Percentiles rank a stretch among this genome's conserved stretches.
phyloP scores from a whole-genome alignment of 495 filamentous ascomycete genomes.

The Sordaria brevicollis region DNA sequence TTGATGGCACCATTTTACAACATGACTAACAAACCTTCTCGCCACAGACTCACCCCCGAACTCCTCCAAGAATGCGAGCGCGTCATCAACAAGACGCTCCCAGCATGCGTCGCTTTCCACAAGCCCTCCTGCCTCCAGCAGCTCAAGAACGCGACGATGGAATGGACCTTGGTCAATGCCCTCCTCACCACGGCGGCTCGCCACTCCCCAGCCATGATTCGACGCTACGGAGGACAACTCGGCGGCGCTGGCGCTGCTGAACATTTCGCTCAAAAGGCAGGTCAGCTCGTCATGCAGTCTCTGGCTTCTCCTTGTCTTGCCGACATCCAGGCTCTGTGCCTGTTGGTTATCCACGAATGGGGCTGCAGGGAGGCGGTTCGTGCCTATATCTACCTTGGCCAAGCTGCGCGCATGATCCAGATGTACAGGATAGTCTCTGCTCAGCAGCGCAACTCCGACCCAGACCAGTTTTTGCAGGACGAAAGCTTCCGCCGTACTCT shows the following conservation, averaged over 20 bases:
- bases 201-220: constrained; percentile 37
- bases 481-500: constrained; percentile 41
- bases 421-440: constrained; percentile 41
- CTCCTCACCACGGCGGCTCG: constrained; percentile 38
- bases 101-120: constrained; percentile 43
- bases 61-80: constrained; percentile 39
- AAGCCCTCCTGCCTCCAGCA: constrained; percentile 42
- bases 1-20: not conserved
- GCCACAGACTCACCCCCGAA: constrained; percentile 35
- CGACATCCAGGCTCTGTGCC: constrained; percentile 42
- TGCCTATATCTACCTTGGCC: constrained; percentile 42
- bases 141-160: constrained; percentile 35
- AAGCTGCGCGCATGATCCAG: constrained; percentile 41
- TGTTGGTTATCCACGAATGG: constrained; percentile 43
- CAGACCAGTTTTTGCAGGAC: constrained; percentile 40
- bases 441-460: constrained; percentile 31
- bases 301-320: constrained; percentile 39
- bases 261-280: constrained; percentile 39
- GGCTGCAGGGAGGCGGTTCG: constrained; percentile 40
- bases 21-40: constrained; percentile 5
- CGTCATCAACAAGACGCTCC: constrained; percentile 38
- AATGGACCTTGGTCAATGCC: constrained; percentile 37
- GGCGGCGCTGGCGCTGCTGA: constrained; percentile 34
- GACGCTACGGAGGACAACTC: constrained; percentile 37
- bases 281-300: constrained; percentile 33